These are phyloP conservation scores for Raphanus raphanistrum DNA, from an alignment of 345 rosid species.

Conservation along the genomic window DNA sequence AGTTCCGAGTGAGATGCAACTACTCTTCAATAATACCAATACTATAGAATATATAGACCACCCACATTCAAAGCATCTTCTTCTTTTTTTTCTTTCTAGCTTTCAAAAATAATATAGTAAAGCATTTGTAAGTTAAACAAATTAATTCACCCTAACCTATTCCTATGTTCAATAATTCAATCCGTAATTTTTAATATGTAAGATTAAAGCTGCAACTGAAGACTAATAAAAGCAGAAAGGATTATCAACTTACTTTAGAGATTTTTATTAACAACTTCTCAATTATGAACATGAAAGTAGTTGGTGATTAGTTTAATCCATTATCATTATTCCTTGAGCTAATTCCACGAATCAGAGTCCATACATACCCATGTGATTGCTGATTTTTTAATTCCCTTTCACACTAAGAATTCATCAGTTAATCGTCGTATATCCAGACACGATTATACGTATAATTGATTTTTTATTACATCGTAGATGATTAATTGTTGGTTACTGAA, in stretches of 20 bases:
- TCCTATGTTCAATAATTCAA: constrained; percentile 32
- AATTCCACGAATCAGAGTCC: constrained; percentile 31
- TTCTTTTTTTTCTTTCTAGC: not conserved
- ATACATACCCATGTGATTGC: constrained; percentile 30
- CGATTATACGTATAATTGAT: not conserved
- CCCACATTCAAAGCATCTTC: constrained; percentile 40
- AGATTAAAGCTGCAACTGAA: constrained; percentile 30
- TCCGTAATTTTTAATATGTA: constrained; percentile 7
- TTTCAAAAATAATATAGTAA: constrained; percentile 13
- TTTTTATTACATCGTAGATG: not conserved
- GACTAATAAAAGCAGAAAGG: constrained; percentile 9
- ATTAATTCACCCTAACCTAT: constrained; percentile 34
- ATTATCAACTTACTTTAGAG: constrained; percentile 11
- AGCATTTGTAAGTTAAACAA: constrained; percentile 11
- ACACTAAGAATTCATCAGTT: constrained; percentile 8
- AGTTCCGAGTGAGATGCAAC: constrained; percentile 31
- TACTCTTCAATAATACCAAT: constrained; percentile 23
- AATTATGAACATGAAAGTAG: constrained; percentile 30
- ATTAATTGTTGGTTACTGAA: not conserved
- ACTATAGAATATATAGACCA: constrained; percentile 2
- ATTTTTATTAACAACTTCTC: constrained; percentile 23
- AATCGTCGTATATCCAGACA: constrained; percentile 9
- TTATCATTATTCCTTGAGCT: constrained; percentile 17
- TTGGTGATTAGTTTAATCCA: constrained; percentile 27
- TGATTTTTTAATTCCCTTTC: constrained; percentile 10